Percentiles rank a stretch among this genome's conserved stretches.
Evolutionary conservation across 208 protist genomes (phyloP).

Genomic region (Crithidia bombi): DNA sequence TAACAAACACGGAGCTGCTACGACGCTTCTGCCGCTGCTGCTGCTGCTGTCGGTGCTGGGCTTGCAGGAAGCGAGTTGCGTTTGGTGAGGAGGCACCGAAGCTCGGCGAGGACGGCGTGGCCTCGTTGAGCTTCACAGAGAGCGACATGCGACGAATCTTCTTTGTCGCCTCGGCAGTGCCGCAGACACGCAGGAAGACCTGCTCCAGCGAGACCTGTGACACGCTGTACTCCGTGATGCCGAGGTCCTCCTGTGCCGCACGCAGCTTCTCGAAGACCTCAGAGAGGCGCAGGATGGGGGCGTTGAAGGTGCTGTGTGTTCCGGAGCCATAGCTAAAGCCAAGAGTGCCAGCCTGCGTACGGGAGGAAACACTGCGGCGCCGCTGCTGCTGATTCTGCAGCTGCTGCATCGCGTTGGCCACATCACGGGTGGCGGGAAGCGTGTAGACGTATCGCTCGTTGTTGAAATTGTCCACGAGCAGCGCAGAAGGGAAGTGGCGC

Average conservation of each 20-base stretch:
- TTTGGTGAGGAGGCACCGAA: background rate
- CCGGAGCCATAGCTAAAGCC: background rate
- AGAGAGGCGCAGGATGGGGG: constrained; percentile 38
- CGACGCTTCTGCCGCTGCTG: constrained; percentile 2
- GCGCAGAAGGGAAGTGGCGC: constrained; percentile 37
- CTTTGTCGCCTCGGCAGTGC: constrained; percentile 27
- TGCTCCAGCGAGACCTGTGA: constrained; percentile 75
- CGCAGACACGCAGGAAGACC: constrained; percentile 63
- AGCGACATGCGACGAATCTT: constrained; percentile 10
- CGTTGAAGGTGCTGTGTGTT: background rate
- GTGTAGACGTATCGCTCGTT: constrained; percentile 49
- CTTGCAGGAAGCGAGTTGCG: background rate
- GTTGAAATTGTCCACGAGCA: constrained; percentile 47
- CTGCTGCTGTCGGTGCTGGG: background rate
- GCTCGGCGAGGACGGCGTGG: background rate
- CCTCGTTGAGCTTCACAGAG: background rate
- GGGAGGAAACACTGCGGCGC: constrained; percentile 15
- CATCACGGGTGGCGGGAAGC: constrained; percentile 34
- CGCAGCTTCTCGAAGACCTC: constrained; percentile 53
- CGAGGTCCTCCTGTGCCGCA: constrained; percentile 35
- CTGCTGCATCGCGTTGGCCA: constrained; percentile 32
- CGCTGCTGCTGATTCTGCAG: constrained; percentile 32
- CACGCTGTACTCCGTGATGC: constrained; percentile 78
- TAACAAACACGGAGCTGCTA: constrained; percentile 6
- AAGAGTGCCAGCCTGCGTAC: constrained; percentile 3